Evolutionary conservation across 306 rosid genomes (phyloP).

Genomic region (Hippophae tibetana): DNA sequence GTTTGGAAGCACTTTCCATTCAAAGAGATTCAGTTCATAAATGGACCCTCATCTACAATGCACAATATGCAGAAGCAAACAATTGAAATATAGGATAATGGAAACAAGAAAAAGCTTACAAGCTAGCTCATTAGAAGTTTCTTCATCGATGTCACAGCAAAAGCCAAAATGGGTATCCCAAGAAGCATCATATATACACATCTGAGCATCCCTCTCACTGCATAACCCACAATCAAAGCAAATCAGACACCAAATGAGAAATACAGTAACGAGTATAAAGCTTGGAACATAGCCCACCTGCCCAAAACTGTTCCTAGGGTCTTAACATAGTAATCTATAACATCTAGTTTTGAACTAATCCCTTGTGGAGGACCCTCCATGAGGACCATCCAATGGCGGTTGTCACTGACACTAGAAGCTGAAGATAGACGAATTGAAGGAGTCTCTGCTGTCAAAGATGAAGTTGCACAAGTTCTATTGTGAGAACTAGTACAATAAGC

Average conservation of each 20-base stretch:
- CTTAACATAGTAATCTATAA: slow-evolving; percentile 46
- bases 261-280: not conserved
- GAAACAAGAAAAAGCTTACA: slow-evolving; percentile 25
- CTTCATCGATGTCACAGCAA: slow-evolving; percentile 71
- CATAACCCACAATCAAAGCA: slow-evolving; percentile 17
- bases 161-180: slow-evolving; percentile 51
- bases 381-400: slow-evolving; percentile 63
- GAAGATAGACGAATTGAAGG: slow-evolving; percentile 24
- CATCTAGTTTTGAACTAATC: slow-evolving; percentile 35
- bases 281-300: slow-evolving; percentile 34
- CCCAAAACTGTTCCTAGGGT: slow-evolving; percentile 45
- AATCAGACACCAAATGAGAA: slow-evolving; percentile 6
- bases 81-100: not conserved
- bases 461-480: slow-evolving; percentile 23
- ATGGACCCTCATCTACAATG: not conserved
- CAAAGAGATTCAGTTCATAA: too few species aligned
- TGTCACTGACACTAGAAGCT: slow-evolving; percentile 30
- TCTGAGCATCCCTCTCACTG: slow-evolving; percentile 77
- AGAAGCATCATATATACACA: slow-evolving; percentile 74
- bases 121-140: slow-evolving; percentile 46
- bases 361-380: slow-evolving; percentile 53
- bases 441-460: slow-evolving; percentile 24
- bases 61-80: slow-evolving; percentile 6
- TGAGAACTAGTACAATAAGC: slow-evolving; percentile 17
- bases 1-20: too few species aligned